phyloP scores from a whole-genome alignment of 306 rosid genomes.

The Mucuna pruriens region DNA sequence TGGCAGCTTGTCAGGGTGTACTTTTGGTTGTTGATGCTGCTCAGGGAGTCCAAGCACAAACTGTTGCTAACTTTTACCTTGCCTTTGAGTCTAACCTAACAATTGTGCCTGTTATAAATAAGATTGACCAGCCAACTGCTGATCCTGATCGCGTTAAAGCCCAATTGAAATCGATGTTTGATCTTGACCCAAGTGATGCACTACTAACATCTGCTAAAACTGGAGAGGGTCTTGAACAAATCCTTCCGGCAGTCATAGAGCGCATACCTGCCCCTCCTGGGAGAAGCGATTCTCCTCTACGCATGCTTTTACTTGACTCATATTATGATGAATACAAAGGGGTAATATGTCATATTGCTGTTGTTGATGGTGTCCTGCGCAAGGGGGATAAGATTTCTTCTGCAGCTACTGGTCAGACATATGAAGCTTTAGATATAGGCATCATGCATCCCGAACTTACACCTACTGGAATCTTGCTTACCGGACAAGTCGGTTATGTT shows the following conservation, averaged over 20 bases:
- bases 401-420: constrained; percentile 8
- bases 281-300: constrained; percentile 61
- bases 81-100: constrained; percentile 15
- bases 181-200: constrained; percentile 80
- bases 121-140: constrained; percentile 21
- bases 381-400: constrained; percentile 15
- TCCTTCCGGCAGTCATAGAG: constrained; percentile 79
- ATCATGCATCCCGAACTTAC: constrained; percentile 97
- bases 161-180: constrained; percentile 88
- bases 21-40: constrained; percentile 27
- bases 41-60: constrained; percentile 17
- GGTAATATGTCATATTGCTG: constrained; percentile 9
- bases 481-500: constrained; percentile 96
- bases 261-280: constrained; percentile 70
- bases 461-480: constrained; percentile 79
- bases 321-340: constrained; percentile 80
- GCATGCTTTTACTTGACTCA: constrained; percentile 93
- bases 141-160: constrained; percentile 81
- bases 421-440: constrained; percentile 64
- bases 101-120: constrained; percentile 13
- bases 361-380: constrained; percentile 16
- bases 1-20: constrained; percentile 25
- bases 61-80: constrained; percentile 19
- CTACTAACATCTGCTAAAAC: constrained; percentile 94
- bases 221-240: constrained; percentile 88